Evolutionary conservation across 192 early-diverging fungal species (phyloP).

Genomic region (Coemansia sp.): DNA sequence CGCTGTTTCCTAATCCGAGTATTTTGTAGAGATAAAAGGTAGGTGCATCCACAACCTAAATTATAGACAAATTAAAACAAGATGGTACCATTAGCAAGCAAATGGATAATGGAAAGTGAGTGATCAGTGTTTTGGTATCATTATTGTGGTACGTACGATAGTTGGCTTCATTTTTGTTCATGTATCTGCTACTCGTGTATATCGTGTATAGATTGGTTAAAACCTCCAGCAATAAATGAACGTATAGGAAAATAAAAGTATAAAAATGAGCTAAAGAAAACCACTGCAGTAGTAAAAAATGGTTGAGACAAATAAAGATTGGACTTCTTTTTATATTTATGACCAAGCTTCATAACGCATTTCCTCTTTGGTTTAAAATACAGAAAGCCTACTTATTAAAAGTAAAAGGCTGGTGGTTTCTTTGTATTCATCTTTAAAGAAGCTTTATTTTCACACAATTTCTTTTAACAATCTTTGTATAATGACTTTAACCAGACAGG

Average conservation of each 20-base stretch:
- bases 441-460: not conserved
- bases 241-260: not conserved
- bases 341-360: not conserved
- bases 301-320: not conserved
- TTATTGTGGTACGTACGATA: conserved; percentile 1
- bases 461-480: not conserved
- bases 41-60: conserved; percentile 4
- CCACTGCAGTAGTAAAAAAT: not conserved
- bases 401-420: not conserved
- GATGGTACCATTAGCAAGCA: not conserved
- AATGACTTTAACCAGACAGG: not conserved
- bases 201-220: not conserved
- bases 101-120: not conserved
- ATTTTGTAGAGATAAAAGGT: conserved; percentile 34
- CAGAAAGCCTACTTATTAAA: not conserved
- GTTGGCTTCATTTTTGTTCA: not conserved
- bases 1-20: conserved; percentile 20
- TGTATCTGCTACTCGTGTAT: not conserved
- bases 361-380: not conserved
- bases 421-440: not conserved
- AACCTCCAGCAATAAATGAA: not conserved
- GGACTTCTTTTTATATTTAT: not conserved
- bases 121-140: not conserved
- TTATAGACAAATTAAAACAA: not conserved
- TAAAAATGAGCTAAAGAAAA: not conserved